Evolutionary conservation across 768 basidiomycete genomes (phyloP).

Genomic region (Termitomyces sp.): DNA sequence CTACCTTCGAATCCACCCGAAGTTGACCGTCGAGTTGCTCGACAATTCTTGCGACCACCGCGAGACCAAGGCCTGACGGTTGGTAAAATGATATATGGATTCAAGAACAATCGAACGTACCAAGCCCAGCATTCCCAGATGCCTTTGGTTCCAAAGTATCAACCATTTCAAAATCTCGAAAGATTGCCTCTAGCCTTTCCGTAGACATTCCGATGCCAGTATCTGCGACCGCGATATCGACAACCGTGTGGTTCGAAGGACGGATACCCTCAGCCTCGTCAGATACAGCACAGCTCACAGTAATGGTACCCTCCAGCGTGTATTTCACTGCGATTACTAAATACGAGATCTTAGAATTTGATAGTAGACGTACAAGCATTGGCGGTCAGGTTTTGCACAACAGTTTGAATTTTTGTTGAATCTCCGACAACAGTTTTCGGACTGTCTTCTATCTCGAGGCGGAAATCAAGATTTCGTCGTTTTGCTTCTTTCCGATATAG

Average conservation of each 20-base stretch:
- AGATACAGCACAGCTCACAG: constrained; percentile 47
- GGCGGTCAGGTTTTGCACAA: constrained; percentile 72
- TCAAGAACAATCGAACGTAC: constrained; percentile 22
- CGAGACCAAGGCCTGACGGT: constrained; percentile 57
- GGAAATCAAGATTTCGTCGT: constrained; percentile 54
- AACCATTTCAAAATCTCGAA: constrained; percentile 76
- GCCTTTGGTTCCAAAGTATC: constrained; percentile 42
- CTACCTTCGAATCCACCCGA: constrained; percentile 66
- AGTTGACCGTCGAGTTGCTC: constrained; percentile 76
- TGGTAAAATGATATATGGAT: background rate
- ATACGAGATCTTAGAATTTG: background rate
- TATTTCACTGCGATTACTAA: constrained; percentile 52
- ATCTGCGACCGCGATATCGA: constrained; percentile 68
- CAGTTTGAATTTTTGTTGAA: constrained; percentile 64
- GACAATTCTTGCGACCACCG: constrained; percentile 76
- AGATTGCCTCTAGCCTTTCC: constrained; percentile 66
- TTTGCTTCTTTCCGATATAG: constrained; percentile 64
- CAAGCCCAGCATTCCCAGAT: constrained; percentile 37
- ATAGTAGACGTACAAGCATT: constrained; percentile 50
- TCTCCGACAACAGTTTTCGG: constrained; percentile 68
- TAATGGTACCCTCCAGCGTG: constrained; percentile 55
- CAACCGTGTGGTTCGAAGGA: constrained; percentile 38
- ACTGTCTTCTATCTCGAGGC: constrained; percentile 44
- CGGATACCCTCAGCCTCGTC: constrained; percentile 47
- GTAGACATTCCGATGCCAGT: constrained; percentile 67